These are phyloP conservation scores for Cinnamomum micranthum DNA, from an alignment of 164 flowering plant species.

Conservation along the genomic window DNA sequence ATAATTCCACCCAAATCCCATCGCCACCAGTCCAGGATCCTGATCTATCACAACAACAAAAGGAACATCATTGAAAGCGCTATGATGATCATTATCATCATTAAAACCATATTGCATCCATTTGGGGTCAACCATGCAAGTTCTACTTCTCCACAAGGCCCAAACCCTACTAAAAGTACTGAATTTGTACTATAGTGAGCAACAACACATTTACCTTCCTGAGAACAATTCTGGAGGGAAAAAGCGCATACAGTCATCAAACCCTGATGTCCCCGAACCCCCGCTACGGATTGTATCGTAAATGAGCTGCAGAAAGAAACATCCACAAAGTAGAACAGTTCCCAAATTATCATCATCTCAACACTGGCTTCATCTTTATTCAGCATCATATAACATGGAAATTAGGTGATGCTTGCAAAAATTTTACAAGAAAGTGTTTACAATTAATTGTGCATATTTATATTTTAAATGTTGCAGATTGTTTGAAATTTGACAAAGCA, in stretches of 20 bases:
- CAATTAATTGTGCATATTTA: too few relatives aligned
- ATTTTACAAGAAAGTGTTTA: too few relatives aligned
- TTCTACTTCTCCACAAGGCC: background rate
- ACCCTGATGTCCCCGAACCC: constrained; percentile 76
- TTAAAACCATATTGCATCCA: too few relatives aligned
- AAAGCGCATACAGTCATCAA: constrained; percentile 84
- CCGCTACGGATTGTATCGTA: constrained; percentile 85
- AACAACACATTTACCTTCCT: constrained; percentile 53
- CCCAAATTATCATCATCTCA: background rate
- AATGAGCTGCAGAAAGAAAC: constrained; percentile 57
- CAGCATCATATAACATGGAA: background rate
- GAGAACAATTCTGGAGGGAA: constrained; percentile 91
- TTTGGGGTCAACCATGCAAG: too few relatives aligned
- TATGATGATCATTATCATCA: too few relatives aligned
- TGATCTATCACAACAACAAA: constrained; percentile 48
- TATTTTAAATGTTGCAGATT: too few relatives aligned
- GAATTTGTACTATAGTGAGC: background rate
- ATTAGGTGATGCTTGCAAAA: too few relatives aligned
- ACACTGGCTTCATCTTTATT: background rate
- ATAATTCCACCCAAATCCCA: constrained; percentile 95
- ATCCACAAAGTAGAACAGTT: background rate
- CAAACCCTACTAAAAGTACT: background rate
- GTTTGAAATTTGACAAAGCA: too few relatives aligned
- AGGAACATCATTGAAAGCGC: background rate
- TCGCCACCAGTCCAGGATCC: constrained; percentile 97